Conservation (phyloP, 2,329 filamentous ascomycete genomes). For the Colletotrichum liaoningense region DNA sequence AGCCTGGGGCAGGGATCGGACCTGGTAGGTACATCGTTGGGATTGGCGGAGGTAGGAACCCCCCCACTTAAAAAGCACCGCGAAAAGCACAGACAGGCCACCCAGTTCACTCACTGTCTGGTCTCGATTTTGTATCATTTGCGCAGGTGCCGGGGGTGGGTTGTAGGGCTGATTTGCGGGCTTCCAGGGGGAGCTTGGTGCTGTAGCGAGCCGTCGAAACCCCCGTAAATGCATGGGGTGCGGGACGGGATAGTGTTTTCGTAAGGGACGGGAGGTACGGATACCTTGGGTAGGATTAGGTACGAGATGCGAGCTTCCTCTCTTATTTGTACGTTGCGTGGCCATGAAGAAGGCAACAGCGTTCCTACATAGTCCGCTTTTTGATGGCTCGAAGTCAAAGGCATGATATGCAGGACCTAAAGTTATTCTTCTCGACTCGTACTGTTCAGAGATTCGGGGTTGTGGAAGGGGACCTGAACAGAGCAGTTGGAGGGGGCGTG, state of each 20-base stretch:
- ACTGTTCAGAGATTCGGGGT: not conserved
- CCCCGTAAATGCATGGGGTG: not conserved
- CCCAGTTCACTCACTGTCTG: not conserved
- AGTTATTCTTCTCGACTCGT: not conserved
- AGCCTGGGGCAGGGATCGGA: constrained; percentile 14
- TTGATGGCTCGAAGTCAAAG: not conserved
- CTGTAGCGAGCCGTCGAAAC: constrained; percentile 20
- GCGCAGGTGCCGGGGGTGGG: constrained; percentile 4
- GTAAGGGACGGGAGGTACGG: too few species aligned
- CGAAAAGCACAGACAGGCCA: constrained; percentile 23
- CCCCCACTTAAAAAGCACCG: constrained; percentile 29
- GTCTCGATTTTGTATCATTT: not conserved
- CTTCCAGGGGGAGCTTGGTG: constrained; percentile 26
- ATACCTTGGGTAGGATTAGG: not conserved
- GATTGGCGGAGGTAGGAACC: not conserved
- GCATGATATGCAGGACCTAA: not conserved
- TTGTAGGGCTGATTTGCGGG: constrained; percentile 33
- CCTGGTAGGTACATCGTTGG: not conserved
- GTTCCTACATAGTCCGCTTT: not conserved
- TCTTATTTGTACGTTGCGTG: not conserved
- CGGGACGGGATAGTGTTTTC: not conserved
- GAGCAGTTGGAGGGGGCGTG: constrained; percentile 27
- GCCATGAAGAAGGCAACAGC: not conserved
- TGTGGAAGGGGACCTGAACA: constrained; percentile 2
- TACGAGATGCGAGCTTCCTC: not conserved